phyloP scores from a whole-genome alignment of 2,329 filamentous ascomycete species.

The Monosporascus sp. region DNA sequence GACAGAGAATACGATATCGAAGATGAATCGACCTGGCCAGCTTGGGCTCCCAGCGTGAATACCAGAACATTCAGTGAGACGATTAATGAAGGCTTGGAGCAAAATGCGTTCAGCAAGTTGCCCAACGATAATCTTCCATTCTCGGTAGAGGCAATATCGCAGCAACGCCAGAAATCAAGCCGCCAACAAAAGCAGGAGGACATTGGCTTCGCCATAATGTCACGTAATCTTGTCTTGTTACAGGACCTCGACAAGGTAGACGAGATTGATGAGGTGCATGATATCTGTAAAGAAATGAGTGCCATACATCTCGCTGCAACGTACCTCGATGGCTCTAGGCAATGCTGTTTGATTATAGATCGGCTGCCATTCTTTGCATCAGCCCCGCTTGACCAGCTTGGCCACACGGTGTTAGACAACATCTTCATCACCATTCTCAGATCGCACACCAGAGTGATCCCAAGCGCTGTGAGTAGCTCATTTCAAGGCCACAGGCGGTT shows the following conservation, averaged over 20 bases:
- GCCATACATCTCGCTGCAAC: slow-evolving; percentile 31
- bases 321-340: slow-evolving; percentile 29
- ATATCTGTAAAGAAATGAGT: slow-evolving; percentile 8
- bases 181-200: slow-evolving; percentile 2
- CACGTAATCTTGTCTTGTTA: slow-evolving; percentile 7
- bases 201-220: slow-evolving; percentile 17
- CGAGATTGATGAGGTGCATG: not conserved
- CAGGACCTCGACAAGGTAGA: rapidly evolving
- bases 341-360: slow-evolving; percentile 25
- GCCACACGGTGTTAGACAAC: slow-evolving; percentile 33
- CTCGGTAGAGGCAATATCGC: not conserved
- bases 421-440: slow-evolving; percentile 32
- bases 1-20: slow-evolving; percentile 4
- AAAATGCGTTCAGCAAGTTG: not conserved
- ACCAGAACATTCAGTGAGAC: not conserved
- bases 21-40: slow-evolving; percentile 10
- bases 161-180: not conserved
- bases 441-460: slow-evolving; percentile 25
- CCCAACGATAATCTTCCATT: not conserved
- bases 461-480: slow-evolving; percentile 20
- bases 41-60: not conserved
- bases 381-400: slow-evolving; percentile 9
- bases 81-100: not conserved
- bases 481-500: slow-evolving; percentile 22
- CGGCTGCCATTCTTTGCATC: slow-evolving; percentile 2